Base-by-base conservation (phyloP, 1,284 basidiomycete species). In the Ustilago lituana region DNA sequence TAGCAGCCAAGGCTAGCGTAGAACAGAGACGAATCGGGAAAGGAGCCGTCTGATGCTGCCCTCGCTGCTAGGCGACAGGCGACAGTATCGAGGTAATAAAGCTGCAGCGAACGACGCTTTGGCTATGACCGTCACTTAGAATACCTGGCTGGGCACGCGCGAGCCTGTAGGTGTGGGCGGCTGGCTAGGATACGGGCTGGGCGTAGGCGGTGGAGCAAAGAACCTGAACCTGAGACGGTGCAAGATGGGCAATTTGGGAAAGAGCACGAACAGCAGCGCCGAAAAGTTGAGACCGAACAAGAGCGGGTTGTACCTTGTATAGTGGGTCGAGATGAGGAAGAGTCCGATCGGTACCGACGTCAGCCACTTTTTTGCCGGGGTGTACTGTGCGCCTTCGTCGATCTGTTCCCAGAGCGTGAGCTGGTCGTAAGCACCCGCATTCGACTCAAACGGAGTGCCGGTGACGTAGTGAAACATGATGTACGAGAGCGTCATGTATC, bases 401-500 rank as follows among this genome's bases (percentile, higher is more conserved):
- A 99, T 99, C 86, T 99, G 95, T 82, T 99, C 95, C 95, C 95
- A 99, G 23, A 99, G 85, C 0, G 96, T 98, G 44, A 98, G 87
- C 74, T 97, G 92, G 82, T 98, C 95, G 84, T 96, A 98, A 5
- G 92, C 95, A 37, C 96, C 96, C 12, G 90, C 90, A 72, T 82
- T 93, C 86, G 79, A 50, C 61, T 95, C 91, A 83, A 98, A 98
- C 3, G 96, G 95, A 29, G 96, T 93, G 44, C 95, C 95, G 11
- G 93, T 97, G 53, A 96, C 93, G 86, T 92, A 93, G 83, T 99
- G 95, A 85, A 99, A 99, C 92, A 99, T 96, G 71, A 98, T 86
- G 84, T 95, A 98, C 12, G 94, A 92, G 23, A 95, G 94, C 36
- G 89, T 87, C 76, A 94, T 91, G 84, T 99, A 99, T 58, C 91